phyloP scores from a whole-genome alignment of 192 early-diverging fungal genomes.

The Coemansia sp. region DNA sequence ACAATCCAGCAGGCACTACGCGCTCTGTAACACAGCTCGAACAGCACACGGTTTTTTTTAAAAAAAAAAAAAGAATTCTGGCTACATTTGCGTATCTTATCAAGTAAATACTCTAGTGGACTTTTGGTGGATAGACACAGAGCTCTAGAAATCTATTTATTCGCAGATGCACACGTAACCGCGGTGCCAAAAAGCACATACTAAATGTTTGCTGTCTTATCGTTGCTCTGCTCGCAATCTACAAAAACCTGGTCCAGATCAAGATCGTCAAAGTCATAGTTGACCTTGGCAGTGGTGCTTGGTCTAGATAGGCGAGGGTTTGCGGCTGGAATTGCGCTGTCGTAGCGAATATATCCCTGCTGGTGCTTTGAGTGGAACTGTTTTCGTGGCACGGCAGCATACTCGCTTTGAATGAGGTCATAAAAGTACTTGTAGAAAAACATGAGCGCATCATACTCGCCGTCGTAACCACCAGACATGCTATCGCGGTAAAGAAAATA shows the following conservation, averaged over 20 bases:
- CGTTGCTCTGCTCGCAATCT: background rate
- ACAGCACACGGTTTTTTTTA: too few relatives aligned
- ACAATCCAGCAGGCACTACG: background rate
- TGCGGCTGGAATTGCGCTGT: conserved; percentile 15
- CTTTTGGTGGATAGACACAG: too few relatives aligned
- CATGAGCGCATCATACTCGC: conserved; percentile 85
- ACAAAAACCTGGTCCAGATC: conserved; percentile 23
- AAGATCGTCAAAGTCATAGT: conserved; percentile 41
- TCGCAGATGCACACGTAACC: too few relatives aligned
- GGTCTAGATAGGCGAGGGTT: conserved; percentile 14
- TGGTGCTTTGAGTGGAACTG: conserved; percentile 60
- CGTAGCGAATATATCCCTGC: conserved; percentile 63
- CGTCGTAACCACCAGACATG: conserved; percentile 60
- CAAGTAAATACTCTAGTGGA: too few relatives aligned
- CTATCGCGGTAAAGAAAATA: conserved; percentile 92
- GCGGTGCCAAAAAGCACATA: too few relatives aligned
- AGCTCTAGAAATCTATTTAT: too few relatives aligned
- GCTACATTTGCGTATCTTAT: too few relatives aligned
- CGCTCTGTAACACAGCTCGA: too few relatives aligned
- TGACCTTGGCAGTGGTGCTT: conserved; percentile 26
- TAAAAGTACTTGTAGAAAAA: conserved; percentile 93
- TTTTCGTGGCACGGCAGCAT: conserved; percentile 61
- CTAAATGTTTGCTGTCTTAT: background rate
- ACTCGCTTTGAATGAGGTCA: conserved; percentile 78
- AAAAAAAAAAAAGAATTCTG: too few relatives aligned